Evolutionary conservation across 2,329 filamentous ascomycete genomes (phyloP).

Genomic region (Endoconidiophora polonica): DNA sequence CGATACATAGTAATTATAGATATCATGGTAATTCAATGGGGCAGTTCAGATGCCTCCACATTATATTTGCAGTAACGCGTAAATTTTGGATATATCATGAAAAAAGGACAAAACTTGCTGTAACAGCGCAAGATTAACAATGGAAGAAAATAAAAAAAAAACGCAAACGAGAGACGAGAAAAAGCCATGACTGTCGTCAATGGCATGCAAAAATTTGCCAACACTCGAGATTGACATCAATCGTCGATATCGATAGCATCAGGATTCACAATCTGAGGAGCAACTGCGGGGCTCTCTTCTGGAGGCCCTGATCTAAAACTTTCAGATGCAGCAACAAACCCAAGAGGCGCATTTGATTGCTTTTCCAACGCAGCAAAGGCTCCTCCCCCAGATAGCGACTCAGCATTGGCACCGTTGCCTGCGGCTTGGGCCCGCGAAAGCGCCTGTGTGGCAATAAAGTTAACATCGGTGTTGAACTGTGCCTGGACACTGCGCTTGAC

Average conservation of each 20-base stretch:
- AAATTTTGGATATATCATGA: not conserved
- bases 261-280: conserved; percentile 47
- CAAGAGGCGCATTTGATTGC: conserved; percentile 71
- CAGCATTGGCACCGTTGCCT: conserved; percentile 26
- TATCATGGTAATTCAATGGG: not conserved
- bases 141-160: conserved; percentile 9
- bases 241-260: conserved; percentile 72
- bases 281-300: conserved; percentile 32
- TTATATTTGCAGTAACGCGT: not conserved
- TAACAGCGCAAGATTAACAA: not conserved
- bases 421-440: conserved; percentile 61
- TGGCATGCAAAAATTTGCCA: not conserved
- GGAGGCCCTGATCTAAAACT: conserved; percentile 47
- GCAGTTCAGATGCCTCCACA: too few relatives aligned
- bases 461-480: conserved; percentile 97
- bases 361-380: conserved; percentile 82
- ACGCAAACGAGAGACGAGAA: conserved; percentile 9
- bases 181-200: not conserved
- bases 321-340: conserved; percentile 61
- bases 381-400: conserved; percentile 34
- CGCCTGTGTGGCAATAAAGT: conserved; percentile 93
- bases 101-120: not conserved
- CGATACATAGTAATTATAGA: not conserved
- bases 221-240: conserved; percentile 16
- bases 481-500: conserved; percentile 96